Conservation (phyloP, 345 rosid genomes). For the Balakata baccata region DNA sequence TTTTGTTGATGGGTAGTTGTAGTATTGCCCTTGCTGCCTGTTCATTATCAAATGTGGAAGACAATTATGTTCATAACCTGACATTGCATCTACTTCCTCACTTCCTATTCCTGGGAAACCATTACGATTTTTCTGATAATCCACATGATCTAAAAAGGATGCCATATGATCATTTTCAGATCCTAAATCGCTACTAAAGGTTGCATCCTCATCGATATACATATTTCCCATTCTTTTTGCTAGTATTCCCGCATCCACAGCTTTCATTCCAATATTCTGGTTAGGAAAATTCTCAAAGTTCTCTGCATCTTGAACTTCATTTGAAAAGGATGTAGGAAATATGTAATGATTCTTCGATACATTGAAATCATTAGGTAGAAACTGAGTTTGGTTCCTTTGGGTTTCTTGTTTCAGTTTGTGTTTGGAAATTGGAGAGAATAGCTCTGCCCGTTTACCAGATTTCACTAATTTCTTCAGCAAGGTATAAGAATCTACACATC, state of each 20-base stretch:
- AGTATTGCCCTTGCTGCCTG: conserved; percentile 15
- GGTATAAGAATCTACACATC: conserved; percentile 45
- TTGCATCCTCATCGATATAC: conserved; percentile 15
- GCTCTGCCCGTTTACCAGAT: conserved; percentile 62
- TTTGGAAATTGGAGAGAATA: conserved; percentile 34
- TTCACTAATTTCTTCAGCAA: conserved; percentile 47
- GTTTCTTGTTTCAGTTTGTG: conserved; percentile 20
- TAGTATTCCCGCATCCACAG: not conserved
- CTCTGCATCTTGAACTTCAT: conserved; percentile 15
- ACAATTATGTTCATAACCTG: conserved; percentile 16
- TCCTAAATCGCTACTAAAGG: not conserved
- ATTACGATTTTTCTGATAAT: conserved; percentile 12
- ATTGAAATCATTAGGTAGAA: conserved; percentile 15
- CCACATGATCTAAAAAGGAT: conserved; percentile 11
- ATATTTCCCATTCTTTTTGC: conserved; percentile 8
- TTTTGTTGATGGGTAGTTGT: conserved; percentile 20
- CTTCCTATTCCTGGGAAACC: conserved; percentile 18
- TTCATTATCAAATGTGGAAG: conserved; percentile 16
- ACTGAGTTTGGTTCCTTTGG: conserved; percentile 9
- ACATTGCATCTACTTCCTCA: conserved; percentile 15
- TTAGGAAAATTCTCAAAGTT: conserved; percentile 12
- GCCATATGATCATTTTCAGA: conserved; percentile 9
- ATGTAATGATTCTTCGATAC: conserved; percentile 15
- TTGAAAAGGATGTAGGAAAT: conserved; percentile 26
- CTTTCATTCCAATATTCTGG: conserved; percentile 11